Conservation (phyloP, 2,329 filamentous ascomycete genomes). For the Pseudogymnoascus sp. region DNA sequence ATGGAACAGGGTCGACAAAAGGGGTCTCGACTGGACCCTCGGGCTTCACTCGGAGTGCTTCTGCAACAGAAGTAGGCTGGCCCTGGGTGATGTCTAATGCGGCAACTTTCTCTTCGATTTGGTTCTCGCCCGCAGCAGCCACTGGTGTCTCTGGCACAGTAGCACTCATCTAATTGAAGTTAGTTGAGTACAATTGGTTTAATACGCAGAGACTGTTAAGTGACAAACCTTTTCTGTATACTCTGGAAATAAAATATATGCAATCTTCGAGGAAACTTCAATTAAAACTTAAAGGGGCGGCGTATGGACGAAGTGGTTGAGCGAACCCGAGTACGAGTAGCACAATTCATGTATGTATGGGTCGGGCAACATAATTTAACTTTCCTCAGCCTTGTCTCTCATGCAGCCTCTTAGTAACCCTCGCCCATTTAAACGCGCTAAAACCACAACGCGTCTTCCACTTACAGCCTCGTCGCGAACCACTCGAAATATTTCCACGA, state of each 20-base stretch:
- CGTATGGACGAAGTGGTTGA: background rate
- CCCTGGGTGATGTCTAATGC: conserved; percentile 1
- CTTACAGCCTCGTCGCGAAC: conserved; percentile 10
- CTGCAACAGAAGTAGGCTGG: conserved; percentile 12
- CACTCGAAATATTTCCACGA: conserved; percentile 5
- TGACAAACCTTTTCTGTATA: conserved; percentile 1
- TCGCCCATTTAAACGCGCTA: conserved; percentile 1
- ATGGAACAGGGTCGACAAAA: conserved; percentile 29
- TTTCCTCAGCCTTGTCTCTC: conserved; percentile 4
- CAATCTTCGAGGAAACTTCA: background rate
- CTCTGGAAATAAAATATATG: background rate
- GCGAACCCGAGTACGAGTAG: background rate
- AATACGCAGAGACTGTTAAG: background rate
- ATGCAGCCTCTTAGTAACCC: conserved; percentile 5
- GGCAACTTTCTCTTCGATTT: conserved; percentile 8
- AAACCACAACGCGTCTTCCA: conserved; percentile 4
- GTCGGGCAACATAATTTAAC: background rate
- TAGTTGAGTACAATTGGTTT: background rate
- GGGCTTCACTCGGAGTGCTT: conserved; percentile 20
- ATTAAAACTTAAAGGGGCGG: background rate
- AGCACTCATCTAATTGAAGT: background rate
- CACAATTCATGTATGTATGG: background rate
- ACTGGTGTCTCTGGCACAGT: background rate
- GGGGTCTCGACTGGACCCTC: conserved; percentile 36
- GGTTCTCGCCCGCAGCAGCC: background rate